Base-by-base conservation (phyloP, 129 eudicot species). In the Flaveria brownii region DNA sequence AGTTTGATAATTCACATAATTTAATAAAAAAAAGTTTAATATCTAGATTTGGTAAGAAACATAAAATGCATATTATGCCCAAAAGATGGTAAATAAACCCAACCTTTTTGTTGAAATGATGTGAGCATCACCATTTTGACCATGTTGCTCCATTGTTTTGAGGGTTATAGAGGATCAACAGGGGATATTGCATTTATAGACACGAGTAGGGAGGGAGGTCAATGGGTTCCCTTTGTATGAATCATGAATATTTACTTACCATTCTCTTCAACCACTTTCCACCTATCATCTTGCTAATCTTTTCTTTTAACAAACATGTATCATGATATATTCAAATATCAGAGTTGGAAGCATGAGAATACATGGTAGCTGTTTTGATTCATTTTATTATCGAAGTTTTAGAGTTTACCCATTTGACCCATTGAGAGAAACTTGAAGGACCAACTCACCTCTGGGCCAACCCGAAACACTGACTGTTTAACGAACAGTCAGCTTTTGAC, bases 101-200 rank as follows among this genome's bases (percentile, higher is more conserved):
- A 63, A 79, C 86, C 89, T 79, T 73, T 78, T 85, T 26, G 59
- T 65, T n/a, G 84, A 17, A 36, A 54, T 42, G 61, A 41, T 71
- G 59, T 71, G 74, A 36, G 59, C 68, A 60, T 76, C 60, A 20
- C 73, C 72, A 39, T 79, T 33, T 14, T 23, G 72, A 67, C 68
- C 71, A 70, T 30, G 9, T 30, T 65, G 71, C 59, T 74, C 83
- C 84, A 84, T 78, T 63, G 33, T 52, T 63, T 70, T 72, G 73
- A 62, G 63, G 50, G 23, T 59, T 72, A 18, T 16, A 33, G 43
- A 33, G 13, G 18, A 33, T 49, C 28, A 33, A 30, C 43, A 47
- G 55, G 45, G 49, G 18, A n/a, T 18, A 30, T 62, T 79, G 57
- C 18, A 51, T 79, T 72, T 79, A 79, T 72, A 79, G 28, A 51